Percentiles rank a stretch among this genome's conserved stretches.
phyloP scores from a whole-genome alignment of 2,329 filamentous ascomycete genomes.

The Lasiodiplodia theobromae region DNA sequence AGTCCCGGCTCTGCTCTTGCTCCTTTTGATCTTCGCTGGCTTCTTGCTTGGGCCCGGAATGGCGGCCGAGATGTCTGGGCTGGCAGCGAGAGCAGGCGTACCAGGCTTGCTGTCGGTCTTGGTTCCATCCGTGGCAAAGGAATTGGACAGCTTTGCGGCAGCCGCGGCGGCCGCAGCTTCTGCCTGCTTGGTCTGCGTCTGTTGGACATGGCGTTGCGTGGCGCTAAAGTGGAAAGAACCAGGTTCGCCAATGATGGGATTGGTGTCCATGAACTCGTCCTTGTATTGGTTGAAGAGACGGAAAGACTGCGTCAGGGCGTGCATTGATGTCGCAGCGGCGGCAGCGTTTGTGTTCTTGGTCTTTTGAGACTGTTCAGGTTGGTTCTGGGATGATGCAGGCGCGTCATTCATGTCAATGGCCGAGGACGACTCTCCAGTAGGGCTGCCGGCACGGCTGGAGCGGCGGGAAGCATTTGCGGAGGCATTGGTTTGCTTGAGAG shows the following conservation, averaged over 20 bases:
- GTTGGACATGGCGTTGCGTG: conserved; percentile 52
- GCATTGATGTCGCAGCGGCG: conserved; percentile 37
- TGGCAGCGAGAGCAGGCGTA: conserved; percentile 19
- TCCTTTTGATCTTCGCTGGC: conserved; percentile 43
- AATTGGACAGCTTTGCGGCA: conserved; percentile 41
- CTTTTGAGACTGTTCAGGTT: conserved; percentile 10
- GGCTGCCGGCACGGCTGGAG: conserved; percentile 48
- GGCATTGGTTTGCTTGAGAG: conserved; percentile 35
- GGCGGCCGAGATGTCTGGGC: background rate
- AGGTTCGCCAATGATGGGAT: conserved; percentile 67
- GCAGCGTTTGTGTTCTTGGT: conserved; percentile 16
- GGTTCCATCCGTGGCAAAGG: conserved; percentile 27
- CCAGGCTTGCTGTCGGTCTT: conserved; percentile 19
- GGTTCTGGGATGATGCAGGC: conserved; percentile 33
- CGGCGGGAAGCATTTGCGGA: conserved; percentile 42
- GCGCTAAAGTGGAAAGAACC: conserved; percentile 66
- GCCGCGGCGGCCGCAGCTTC: conserved; percentile 41
- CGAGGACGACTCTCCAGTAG: conserved; percentile 36
- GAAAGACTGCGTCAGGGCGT: conserved; percentile 53
- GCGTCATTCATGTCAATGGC: conserved; percentile 33
- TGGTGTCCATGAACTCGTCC: conserved; percentile 70
- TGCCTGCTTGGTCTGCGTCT: conserved; percentile 43
- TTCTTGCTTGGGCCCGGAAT: conserved; percentile 32
- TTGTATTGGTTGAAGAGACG: conserved; percentile 60
- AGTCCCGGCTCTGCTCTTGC: conserved; percentile 47